Evolutionary conservation across 306 rosid genomes (phyloP), one percentile per base, ranked within the genome.

Genomic region (Macrotyloma uniflorum): DNA sequence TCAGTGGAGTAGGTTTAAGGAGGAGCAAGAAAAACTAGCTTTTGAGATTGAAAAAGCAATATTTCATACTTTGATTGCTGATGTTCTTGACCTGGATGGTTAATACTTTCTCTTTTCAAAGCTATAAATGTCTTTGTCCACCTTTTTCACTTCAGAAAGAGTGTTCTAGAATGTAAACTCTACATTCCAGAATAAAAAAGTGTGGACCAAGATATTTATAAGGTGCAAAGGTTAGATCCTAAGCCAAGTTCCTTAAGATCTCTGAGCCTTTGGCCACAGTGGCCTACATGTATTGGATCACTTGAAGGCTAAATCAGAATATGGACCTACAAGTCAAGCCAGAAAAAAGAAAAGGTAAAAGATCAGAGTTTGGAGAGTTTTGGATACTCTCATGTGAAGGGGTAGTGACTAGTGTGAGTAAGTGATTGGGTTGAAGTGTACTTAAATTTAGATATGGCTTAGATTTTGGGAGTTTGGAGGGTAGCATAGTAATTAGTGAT

Each of bases 1-100:
- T 47, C 49, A 50, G 35, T 89, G 97, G 97, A 77, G 67, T 36
- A 78, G 67, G 57, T 80, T 85, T 79, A 82, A 80, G 22, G 83
- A 83, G 68, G 97, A 87, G 75, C 67, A 78, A 83, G 80, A 87
- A 57, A 91, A 90, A 23, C 59, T 89, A 50, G 91, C 77, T 26
- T 50, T 85, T 67, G 80, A 87, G 75, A 83, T 93, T 73, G 96
- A 84, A 77, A 50, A 46, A 22, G 85, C 45, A 58, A 57, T 90
- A 74, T 69, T 87, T 46, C 83, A 61, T 18, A 42, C 23, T 72
- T 82, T 93, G 88, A 46, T 87, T 71, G 80, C 24, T 74, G 93
- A 87, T 66, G 62, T 90, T 78, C 26, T 89, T n/a, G 65, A 74
- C 42, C 12, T 57, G 12, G 19, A 77, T 45, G 47, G 40, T 53